These are phyloP conservation scores for Karstenula rhodostoma DNA, from an alignment of 2,329 filamentous ascomycete genomes.

Conservation along the genomic window DNA sequence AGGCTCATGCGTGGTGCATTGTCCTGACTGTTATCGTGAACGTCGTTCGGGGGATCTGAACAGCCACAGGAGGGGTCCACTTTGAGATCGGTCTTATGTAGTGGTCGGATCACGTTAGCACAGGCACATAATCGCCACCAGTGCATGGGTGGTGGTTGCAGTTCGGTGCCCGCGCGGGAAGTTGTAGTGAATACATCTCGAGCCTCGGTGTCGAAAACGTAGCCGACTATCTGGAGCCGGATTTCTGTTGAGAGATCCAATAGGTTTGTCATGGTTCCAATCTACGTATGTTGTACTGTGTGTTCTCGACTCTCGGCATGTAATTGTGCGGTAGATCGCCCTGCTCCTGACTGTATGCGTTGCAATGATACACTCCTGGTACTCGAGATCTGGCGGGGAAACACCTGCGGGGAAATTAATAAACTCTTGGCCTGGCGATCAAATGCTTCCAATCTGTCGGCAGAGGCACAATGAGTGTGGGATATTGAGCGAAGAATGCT, in stretches of 20 bases:
- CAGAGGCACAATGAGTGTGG: too few relatives aligned
- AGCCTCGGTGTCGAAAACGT: background rate
- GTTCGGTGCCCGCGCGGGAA: background rate
- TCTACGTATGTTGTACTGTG: too few relatives aligned
- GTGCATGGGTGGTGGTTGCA: background rate
- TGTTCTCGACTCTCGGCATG: too few relatives aligned
- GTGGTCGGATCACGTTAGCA: background rate
- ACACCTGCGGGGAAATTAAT: too few relatives aligned
- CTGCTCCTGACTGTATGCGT: too few relatives aligned
- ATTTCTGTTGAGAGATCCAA: background rate
- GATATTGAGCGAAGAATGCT: too few relatives aligned
- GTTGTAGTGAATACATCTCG: background rate
- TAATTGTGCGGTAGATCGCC: too few relatives aligned
- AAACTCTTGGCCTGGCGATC: too few relatives aligned
- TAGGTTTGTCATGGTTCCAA: background rate
- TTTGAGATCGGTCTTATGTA: background rate
- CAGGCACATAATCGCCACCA: background rate
- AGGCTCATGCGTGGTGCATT: background rate
- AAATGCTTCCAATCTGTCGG: too few relatives aligned
- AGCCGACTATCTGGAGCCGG: background rate
- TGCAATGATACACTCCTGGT: too few relatives aligned
- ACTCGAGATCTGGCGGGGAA: too few relatives aligned
- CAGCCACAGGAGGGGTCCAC: background rate
- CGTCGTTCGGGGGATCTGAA: background rate
- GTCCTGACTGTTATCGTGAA: background rate